A percentile compares a stretch with the other conserved stretches of the same genome.
phyloP scores from a whole-genome alignment of 176 grass and related monocot species.

The Tuctoria greenei region DNA sequence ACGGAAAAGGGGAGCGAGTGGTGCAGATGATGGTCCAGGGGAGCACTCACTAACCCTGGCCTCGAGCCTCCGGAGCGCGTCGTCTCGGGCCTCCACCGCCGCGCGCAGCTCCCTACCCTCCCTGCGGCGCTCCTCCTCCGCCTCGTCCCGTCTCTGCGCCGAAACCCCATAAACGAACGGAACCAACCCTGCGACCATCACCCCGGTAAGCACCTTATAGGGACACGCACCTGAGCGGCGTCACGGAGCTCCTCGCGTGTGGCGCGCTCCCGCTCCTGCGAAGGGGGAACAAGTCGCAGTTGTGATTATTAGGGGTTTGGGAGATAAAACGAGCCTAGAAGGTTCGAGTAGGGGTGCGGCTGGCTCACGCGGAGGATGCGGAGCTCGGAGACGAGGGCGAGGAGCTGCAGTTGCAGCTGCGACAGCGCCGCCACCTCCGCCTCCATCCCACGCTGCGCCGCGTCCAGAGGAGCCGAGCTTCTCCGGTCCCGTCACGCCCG shows the following conservation, averaged over 20 bases:
- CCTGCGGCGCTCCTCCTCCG: conserved; percentile 39
- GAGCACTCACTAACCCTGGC: conserved; percentile 37
- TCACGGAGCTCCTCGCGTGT: conserved; percentile 58
- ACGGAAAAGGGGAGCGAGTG: not conserved
- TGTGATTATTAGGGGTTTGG: not conserved
- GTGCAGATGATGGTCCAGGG: not conserved
- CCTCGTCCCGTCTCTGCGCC: conserved; percentile 46
- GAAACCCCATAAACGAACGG: not conserved
- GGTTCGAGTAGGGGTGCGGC: not conserved
- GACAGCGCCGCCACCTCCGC: conserved; percentile 60
- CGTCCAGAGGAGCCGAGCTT: not conserved
- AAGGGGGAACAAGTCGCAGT: not conserved
- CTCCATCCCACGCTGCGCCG: conserved; percentile 34
- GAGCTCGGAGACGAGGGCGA: conserved; percentile 54
- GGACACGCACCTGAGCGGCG: conserved; percentile 28
- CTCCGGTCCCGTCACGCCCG: not conserved
- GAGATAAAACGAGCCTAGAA: not conserved
- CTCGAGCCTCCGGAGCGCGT: conserved; percentile 33
- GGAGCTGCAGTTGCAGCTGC: conserved; percentile 74
- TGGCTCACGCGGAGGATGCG: conserved; percentile 50
- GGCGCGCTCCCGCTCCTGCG: conserved; percentile 69
- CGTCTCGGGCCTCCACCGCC: conserved; percentile 37
- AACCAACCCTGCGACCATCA: not conserved
- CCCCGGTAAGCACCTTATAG: not conserved
- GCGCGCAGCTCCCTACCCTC: conserved; percentile 34